Percentiles rank a stretch among this genome's conserved stretches.
Conservation (phyloP, 768 basidiomycete species). For the Leccinum subgranulosum region DNA sequence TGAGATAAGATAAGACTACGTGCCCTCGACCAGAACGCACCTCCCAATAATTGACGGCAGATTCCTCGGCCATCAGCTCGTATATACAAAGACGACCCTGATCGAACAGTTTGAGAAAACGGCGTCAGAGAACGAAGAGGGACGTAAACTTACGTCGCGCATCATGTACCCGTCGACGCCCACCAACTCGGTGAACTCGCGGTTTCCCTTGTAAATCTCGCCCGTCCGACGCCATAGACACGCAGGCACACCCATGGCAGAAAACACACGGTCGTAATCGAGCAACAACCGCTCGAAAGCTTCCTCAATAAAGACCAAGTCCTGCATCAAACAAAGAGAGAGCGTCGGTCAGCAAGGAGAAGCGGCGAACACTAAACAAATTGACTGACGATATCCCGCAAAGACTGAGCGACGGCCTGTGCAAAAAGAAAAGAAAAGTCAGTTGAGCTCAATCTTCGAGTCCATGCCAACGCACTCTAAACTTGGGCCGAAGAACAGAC, state of each 20-base stretch:
- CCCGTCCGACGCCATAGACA: slow-evolving; percentile 97
- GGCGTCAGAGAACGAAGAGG: neutral
- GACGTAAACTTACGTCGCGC: slow-evolving; percentile 63
- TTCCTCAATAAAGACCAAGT: slow-evolving; percentile 97
- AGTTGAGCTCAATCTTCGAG: neutral
- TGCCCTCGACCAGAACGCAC: slow-evolving; percentile 36
- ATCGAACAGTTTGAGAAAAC: slow-evolving; percentile 1
- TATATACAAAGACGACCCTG: slow-evolving; percentile 93
- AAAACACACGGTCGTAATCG: slow-evolving; percentile 92
- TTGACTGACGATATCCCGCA: neutral
- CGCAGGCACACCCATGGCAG: slow-evolving; percentile 95
- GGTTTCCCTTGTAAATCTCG: slow-evolving; percentile 98
- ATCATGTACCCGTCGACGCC: slow-evolving; percentile 85
- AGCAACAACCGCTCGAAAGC: slow-evolving; percentile 93
- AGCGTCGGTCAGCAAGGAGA: neutral
- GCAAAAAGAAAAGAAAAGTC: neutral
- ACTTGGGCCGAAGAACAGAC: slow-evolving; percentile 33
- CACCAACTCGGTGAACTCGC: slow-evolving; percentile 90
- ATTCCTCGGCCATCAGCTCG: slow-evolving; percentile 97
- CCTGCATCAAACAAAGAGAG: slow-evolving; percentile 40
- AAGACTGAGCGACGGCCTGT: neutral
- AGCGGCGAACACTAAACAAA: neutral
- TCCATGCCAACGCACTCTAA: neutral
- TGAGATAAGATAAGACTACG: neutral
- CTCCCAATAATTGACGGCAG: slow-evolving; percentile 98